A percentile compares a stretch with the other conserved stretches of the same genome.
These are phyloP conservation scores for Hypoxylon sp. DNA, from an alignment of 2,329 filamentous ascomycete genomes.

Conservation along the genomic window DNA sequence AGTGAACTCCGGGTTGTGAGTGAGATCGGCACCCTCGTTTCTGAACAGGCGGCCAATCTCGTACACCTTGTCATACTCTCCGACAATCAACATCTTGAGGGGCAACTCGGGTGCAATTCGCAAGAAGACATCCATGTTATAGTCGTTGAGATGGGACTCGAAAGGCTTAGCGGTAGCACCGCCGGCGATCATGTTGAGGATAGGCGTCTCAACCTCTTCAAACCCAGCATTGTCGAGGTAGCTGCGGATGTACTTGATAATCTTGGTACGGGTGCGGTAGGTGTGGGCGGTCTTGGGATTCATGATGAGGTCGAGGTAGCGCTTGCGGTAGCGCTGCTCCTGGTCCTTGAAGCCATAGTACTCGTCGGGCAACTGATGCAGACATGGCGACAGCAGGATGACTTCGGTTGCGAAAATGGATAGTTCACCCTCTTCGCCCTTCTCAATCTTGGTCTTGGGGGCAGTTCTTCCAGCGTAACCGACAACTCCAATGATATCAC, in stretches of 20 bases:
- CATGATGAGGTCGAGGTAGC: constrained; percentile 97
- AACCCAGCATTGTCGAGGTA: constrained; percentile 93
- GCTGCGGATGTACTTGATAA: constrained; percentile 87
- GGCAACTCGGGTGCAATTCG: constrained; percentile 95
- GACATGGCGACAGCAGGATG: constrained; percentile 86
- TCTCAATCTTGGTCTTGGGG: constrained; percentile 87
- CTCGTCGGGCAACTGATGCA: constrained; percentile 90
- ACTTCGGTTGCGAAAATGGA: constrained; percentile 93
- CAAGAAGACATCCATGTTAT: constrained; percentile 94
- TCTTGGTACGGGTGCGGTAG: constrained; percentile 87
- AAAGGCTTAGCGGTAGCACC: constrained; percentile 97
- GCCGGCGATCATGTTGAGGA: constrained; percentile 96
- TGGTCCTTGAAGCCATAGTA: constrained; percentile 96
- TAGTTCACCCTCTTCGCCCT: constrained; percentile 86
- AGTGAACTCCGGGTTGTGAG: constrained; percentile 98
- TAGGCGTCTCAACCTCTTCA: constrained; percentile 94
- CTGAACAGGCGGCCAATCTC: constrained; percentile 96
- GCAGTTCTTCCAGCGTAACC: constrained; percentile 87
- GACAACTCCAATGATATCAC: constrained; percentile 91
- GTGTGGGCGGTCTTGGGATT: constrained; percentile 88
- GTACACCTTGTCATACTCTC: constrained; percentile 93
- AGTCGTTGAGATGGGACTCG: constrained; percentile 94
- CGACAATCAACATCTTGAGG: constrained; percentile 95
- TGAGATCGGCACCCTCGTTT: constrained; percentile 91
- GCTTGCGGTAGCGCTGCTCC: constrained; percentile 91